These are phyloP conservation scores for Rhizopogon roseolus DNA, from an alignment of 768 basidiomycete genomes.

Conservation along the genomic window DNA sequence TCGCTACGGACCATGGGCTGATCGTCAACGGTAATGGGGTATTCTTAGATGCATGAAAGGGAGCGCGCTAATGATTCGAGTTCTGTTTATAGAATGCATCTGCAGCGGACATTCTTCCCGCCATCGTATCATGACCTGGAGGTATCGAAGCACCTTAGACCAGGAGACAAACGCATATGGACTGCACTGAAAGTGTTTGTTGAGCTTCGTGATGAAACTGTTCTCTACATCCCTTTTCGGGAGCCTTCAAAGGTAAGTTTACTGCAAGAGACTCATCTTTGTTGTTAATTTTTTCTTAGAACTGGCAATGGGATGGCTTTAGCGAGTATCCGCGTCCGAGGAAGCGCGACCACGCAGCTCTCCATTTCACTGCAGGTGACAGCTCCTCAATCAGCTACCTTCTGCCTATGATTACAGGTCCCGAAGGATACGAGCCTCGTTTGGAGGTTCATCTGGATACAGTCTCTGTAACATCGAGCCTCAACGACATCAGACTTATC, in stretches of 20 bases:
- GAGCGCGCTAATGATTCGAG: not conserved
- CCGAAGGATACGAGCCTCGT: constrained; percentile 71
- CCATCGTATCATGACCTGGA: constrained; percentile 63
- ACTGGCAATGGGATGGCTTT: constrained; percentile 90
- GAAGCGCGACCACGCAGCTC: constrained; percentile 61
- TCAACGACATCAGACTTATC: constrained; percentile 83
- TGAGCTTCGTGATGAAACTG: constrained; percentile 74
- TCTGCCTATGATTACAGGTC: constrained; percentile 73
- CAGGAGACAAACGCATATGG: constrained; percentile 82
- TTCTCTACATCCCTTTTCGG: constrained; percentile 82
- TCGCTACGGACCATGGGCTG: constrained; percentile 95
- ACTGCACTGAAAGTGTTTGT: constrained; percentile 77
- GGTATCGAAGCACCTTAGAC: constrained; percentile 51
- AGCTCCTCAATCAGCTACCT: constrained; percentile 83
- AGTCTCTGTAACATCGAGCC: constrained; percentile 72
- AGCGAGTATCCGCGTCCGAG: constrained; percentile 43
- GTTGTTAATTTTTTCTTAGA: constrained; percentile 34
- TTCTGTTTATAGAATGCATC: constrained; percentile 45
- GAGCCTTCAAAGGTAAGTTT: constrained; percentile 79
- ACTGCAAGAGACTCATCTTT: not conserved
- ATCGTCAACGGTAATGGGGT: constrained; percentile 71
- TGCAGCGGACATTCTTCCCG: constrained; percentile 85
- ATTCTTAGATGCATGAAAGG: not conserved
- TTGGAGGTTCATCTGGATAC: constrained; percentile 82
- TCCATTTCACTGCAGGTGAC: constrained; percentile 73